Evolutionary conservation across 495 filamentous ascomycete species (phyloP).

Genomic region (Xylaria acuta): DNA sequence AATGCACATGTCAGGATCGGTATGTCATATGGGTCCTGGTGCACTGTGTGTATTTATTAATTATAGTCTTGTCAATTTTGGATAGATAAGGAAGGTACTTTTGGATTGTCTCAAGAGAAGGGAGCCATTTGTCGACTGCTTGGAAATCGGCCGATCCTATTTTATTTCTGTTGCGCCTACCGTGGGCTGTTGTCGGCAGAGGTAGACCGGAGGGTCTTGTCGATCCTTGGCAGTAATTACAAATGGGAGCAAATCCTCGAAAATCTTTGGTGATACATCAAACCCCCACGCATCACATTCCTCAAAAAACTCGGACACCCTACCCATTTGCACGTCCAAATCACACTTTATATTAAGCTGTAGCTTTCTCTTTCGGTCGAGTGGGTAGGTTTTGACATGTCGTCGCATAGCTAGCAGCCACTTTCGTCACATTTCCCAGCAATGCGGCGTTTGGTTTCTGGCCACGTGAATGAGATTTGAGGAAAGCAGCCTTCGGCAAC

Average conservation of each 20-base stretch:
- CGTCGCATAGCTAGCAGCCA: neutral
- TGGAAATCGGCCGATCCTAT: neutral
- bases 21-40: neutral
- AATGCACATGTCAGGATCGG: neutral
- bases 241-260: neutral
- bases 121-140: neutral
- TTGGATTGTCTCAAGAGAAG: neutral
- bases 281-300: neutral
- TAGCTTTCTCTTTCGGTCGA: neutral
- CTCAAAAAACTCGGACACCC: neutral
- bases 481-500: neutral
- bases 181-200: neutral
- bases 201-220: neutral
- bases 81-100: neutral
- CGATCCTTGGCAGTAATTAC: slow-evolving; percentile 8
- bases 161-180: neutral
- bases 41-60: neutral
- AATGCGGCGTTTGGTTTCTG: neutral
- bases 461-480: neutral
- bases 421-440: neutral
- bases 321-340: neutral
- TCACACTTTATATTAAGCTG: neutral
- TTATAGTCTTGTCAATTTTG: neutral
- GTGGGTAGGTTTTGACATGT: slow-evolving; percentile 6
- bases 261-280: neutral